Evolutionary conservation across 2,329 filamentous ascomycete species (phyloP), one percentile per base, ranked within the genome.

Genomic region (Xylariales sp.): DNA sequence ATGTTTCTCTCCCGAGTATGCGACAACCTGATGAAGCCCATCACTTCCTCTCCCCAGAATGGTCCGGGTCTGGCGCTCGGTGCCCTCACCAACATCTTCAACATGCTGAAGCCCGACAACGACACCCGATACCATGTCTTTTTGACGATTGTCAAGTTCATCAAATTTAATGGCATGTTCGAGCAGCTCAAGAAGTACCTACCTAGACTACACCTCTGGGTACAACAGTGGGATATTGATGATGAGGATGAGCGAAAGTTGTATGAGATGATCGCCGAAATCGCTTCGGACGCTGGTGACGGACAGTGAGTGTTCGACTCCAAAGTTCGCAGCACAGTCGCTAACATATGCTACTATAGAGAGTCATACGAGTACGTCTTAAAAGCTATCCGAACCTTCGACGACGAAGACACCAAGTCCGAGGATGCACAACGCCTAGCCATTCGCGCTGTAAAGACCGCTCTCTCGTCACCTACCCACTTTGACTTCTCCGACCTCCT

Each of bases 21-120:
- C 80, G 76, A 82, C 58, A 91, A 94, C 70, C 86, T 98, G 60
- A 80, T 81, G 51, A 85, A 88, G 64, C 91, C 93, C 50, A 81
- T 97, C 61, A 80, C 84, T 47, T 87, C 86, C 47, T 95, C 91
- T 38, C 86, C 89, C 40, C 73, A 84, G 54, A 90, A 95, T 70
- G 88, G 90, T 54, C 76, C 85, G 48, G 84, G 86, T 37, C 79
- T 98, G 51, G 88, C 89, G 50, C 84, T 97, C 54, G 89, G 88
- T 52, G 86, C 93, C 55, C 80, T 98, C 54, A 89, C 88, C 60
- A 96, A 90, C 56, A 82, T 98, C 60, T 98, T 97, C 83, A 98
- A 98, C 77, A 84, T 94, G 51, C 78, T 97, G 53, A 70, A 82
- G 53, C 70, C 82, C 47, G 73, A 82, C 58, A 84, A 89, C 60